Percentiles rank a stretch among this genome's conserved stretches.
phyloP scores from a whole-genome alignment of 108 stramenopile species.

The Nitzschia sp. region DNA sequence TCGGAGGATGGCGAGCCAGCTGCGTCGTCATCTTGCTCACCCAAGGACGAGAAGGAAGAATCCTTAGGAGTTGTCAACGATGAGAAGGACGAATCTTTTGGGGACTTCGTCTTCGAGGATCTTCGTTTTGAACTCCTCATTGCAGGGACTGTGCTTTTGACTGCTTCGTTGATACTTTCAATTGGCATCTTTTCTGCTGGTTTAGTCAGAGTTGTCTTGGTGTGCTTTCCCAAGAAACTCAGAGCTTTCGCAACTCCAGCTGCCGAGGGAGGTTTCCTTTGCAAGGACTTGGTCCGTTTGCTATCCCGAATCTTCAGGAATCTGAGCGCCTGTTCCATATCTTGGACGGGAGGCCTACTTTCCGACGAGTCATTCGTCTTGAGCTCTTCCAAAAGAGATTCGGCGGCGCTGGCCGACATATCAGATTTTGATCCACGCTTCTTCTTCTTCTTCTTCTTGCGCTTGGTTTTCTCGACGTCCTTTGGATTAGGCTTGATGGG shows the following conservation, averaged over 20 bases:
- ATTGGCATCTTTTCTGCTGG: not conserved
- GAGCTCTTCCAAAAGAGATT: not conserved
- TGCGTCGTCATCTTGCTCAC: too few species aligned
- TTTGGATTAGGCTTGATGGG: not conserved
- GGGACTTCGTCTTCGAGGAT: too few species aligned
- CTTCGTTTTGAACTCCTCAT: too few species aligned
- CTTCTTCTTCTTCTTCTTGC: not conserved
- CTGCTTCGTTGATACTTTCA: too few species aligned
- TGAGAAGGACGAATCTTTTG: too few species aligned
- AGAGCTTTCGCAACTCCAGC: not conserved
- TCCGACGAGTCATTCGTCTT: not conserved
- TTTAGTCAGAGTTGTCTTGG: not conserved
- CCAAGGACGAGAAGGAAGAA: too few species aligned
- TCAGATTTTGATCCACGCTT: not conserved
- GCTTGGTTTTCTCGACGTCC: not conserved
- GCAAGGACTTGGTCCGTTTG: not conserved
- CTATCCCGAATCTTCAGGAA: conserved; percentile 12
- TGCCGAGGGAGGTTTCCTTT: not conserved
- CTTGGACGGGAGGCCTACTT: not conserved
- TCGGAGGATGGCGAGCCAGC: too few species aligned
- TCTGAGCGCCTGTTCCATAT: conserved; percentile 16
- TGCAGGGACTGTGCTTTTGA: too few species aligned
- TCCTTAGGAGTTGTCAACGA: too few species aligned
- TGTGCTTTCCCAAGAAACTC: not conserved
- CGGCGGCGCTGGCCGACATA: not conserved